Conservation (phyloP, 179 eudicot genomes). For the Camellia oleifera region DNA sequence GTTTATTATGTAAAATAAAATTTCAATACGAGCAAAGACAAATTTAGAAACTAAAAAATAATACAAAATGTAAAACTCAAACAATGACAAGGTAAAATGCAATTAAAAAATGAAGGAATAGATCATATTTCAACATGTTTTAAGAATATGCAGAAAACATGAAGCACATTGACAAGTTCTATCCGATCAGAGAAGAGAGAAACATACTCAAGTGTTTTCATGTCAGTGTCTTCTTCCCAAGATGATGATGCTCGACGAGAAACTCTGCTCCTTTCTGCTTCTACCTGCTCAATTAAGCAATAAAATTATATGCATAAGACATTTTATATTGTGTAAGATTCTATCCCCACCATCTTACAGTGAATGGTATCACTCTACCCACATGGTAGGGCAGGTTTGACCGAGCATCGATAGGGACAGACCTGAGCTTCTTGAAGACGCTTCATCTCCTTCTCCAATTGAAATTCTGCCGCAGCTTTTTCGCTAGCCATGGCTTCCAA, state of each 20-base stretch:
- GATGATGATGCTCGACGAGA: slow-evolving; percentile 79
- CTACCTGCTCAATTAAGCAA: slow-evolving; percentile 56
- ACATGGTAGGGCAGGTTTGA: neutral
- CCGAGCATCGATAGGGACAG: slow-evolving; percentile 13
- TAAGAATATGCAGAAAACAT: neutral
- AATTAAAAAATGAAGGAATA: neutral
- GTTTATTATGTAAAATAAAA: neutral
- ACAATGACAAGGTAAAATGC: neutral
- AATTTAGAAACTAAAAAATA: neutral
- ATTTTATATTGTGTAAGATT: neutral
- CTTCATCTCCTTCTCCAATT: slow-evolving; percentile 92
- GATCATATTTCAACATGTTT: neutral
- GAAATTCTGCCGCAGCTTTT: slow-evolving; percentile 97
- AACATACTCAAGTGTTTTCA: slow-evolving; percentile 91
- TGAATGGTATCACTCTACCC: neutral
- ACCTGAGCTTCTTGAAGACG: slow-evolving; percentile 92
- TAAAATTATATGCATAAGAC: neutral
- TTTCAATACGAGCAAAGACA: neutral
- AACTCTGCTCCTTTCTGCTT: slow-evolving; percentile 80
- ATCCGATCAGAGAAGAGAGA: slow-evolving; percentile 3
- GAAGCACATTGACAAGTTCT: neutral
- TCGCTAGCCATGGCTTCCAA: slow-evolving; percentile 97
- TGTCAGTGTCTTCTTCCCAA: slow-evolving; percentile 96
- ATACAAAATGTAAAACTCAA: neutral
- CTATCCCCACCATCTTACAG: neutral